Evolutionary conservation across 2,329 filamentous ascomycete genomes (phyloP).

Genomic region (Aspergillus sp.): DNA sequence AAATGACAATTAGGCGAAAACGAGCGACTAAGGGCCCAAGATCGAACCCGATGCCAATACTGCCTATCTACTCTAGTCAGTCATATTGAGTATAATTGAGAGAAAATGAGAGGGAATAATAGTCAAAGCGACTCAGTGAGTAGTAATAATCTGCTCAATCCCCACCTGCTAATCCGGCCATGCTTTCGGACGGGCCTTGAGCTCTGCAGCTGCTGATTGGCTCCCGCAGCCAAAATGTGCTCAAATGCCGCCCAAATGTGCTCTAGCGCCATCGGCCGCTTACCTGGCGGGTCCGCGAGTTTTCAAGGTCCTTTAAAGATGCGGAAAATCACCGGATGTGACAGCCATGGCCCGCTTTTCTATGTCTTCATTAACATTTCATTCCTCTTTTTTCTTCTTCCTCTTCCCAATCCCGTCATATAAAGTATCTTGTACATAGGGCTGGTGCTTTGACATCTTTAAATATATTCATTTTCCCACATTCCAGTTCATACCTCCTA

Average conservation of each 20-base stretch:
- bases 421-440: neutral
- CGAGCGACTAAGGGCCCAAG: no score
- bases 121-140: slow-evolving; percentile 25
- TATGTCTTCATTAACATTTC: neutral
- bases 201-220: slow-evolving; percentile 10
- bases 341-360: neutral
- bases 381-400: neutral
- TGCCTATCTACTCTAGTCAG: no score
- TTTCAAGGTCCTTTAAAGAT: neutral
- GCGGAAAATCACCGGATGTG: neutral
- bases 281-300: slow-evolving; percentile 5
- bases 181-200: slow-evolving; percentile 5
- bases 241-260: slow-evolving; percentile 21
- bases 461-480: no score
- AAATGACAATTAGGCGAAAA: no score
- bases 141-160: slow-evolving; percentile 22
- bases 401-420: neutral
- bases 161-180: neutral
- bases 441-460: neutral
- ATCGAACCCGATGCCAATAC: no score
- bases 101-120: neutral
- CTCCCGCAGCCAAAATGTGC: slow-evolving; percentile 17
- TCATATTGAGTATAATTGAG: no score
- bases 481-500: neutral
- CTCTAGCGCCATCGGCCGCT: slow-evolving; percentile 15